Conservation (phyloP, 805 yeast genomes). For the Saturnispora saitoi region DNA sequence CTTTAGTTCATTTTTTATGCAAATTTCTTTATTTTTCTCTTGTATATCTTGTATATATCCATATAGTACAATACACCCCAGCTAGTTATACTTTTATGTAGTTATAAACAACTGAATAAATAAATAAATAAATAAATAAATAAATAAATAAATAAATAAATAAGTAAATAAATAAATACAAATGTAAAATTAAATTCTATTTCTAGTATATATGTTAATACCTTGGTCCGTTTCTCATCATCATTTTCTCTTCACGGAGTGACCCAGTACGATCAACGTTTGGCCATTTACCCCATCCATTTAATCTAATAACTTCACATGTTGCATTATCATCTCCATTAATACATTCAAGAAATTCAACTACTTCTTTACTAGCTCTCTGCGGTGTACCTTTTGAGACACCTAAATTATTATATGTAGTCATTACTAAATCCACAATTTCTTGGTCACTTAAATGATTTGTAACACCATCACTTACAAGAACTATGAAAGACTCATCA, state of each 20-base stretch:
- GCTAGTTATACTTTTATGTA: too few species aligned
- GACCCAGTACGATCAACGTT: constrained; percentile 73
- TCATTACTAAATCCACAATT: constrained; percentile 73
- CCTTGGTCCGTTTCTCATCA: constrained; percentile 2
- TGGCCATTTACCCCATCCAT: constrained; percentile 96
- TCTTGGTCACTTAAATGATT: constrained; percentile 82
- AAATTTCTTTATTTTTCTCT: neutral
- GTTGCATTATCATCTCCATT: constrained; percentile 98
- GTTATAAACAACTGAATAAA: too few species aligned
- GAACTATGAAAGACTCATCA: constrained; percentile 75
- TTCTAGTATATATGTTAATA: neutral
- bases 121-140: neutral
- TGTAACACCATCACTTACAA: constrained; percentile 84
- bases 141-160: too few species aligned
- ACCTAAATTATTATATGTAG: constrained; percentile 58
- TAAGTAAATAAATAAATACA: too few species aligned
- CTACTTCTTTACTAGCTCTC: constrained; percentile 74
- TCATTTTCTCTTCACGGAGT: constrained; percentile 57
- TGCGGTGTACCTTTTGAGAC: constrained; percentile 71
- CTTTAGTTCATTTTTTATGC: constrained; percentile 4
- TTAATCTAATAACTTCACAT: constrained; percentile 66
- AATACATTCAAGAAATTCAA: constrained; percentile 72
- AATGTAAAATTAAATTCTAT: too few species aligned
- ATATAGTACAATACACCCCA: too few species aligned
- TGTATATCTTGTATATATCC: too few species aligned